Base-by-base conservation (phyloP, 1,284 basidiomycete genomes). In the Apiotrichum akiyoshidainum region DNA sequence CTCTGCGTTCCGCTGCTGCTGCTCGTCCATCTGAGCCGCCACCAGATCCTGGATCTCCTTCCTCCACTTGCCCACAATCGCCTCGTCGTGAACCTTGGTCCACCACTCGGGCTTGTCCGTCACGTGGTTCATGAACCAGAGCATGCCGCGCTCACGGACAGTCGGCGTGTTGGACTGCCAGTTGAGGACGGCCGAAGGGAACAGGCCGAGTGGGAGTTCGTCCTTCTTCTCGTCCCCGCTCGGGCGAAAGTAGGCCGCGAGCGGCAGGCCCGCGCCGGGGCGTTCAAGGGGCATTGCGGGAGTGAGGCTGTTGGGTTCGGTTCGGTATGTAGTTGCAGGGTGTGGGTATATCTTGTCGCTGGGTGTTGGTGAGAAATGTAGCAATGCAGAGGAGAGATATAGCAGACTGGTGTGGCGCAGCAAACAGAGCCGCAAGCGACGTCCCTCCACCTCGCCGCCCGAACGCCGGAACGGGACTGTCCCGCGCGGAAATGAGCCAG, bases 21-120 rank as follows among this genome's bases (percentile, higher is more conserved):
- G 17, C 34, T 19, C 47, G n/a, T n/a, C 47, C 12, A 34, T 34
- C 47, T 37, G 6, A 14, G 7, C 31, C n/a, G 35, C 14, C 9
- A 21, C 16, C n/a, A 7, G 7, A 17, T 39, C 45, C 5, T 22
- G 35, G 0, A 53, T n/a, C 46, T 61, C 59, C 34, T 54, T 39
- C 33, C 33, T 45, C 59, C 59, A 61, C 53, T 58, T 61, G 39
- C 47, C 48, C 12, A 55, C 49, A 46, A 61, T 61, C n/a, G 37
- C 21, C 17, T 58, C 47, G 52, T 61, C 50, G 17, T 11, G 6
- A 17, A 58, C 52, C 35, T 61, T 61, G 48, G 12, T 11, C 19
- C 46, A 31, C 59, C 59, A 61, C 8, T 37, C 48, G 2, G 55
- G 52, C 53, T 61, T 61, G 39, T 61, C 59, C 13, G 59, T 57